Percentiles rank a stretch among this genome's conserved stretches.
phyloP scores from a whole-genome alignment of 257 asterid genomes.

The Primulina eburnea region DNA sequence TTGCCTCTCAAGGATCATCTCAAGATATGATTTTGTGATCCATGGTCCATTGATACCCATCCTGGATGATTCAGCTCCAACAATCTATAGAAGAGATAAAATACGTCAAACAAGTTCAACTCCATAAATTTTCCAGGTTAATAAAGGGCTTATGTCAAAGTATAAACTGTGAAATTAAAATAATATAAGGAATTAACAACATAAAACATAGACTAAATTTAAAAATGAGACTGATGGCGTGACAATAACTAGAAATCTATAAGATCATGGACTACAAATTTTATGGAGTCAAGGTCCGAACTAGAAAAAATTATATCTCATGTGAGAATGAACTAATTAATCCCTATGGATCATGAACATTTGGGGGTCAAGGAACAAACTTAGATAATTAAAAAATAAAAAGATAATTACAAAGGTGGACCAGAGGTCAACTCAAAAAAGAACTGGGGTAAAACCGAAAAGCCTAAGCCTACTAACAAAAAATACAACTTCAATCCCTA shows the following conservation, averaged over 20 bases:
- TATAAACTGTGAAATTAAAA: conserved; percentile 2
- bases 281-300: background rate
- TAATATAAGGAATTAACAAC: background rate
- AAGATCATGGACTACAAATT: conserved; percentile 7
- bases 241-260: conserved; percentile 1
- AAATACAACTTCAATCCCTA: no score
- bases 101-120: conserved; percentile 28
- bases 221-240: background rate
- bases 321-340: background rate
- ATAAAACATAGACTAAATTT: conserved; percentile 7
- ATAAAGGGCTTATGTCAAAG: conserved; percentile 16
- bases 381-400: no score
- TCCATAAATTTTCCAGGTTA: conserved; percentile 21
- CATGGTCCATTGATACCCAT: conserved; percentile 86
- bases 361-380: background rate
- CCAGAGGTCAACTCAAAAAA: no score
- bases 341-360: background rate
- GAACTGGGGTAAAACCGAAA: no score
- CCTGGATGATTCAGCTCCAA: conserved; percentile 86
- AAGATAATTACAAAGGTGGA: no score
- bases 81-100: conserved; percentile 54
- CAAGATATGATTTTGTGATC: conserved; percentile 97
- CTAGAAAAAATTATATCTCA: background rate
- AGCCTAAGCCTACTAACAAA: no score
- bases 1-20: conserved; percentile 91